phyloP scores from a whole-genome alignment of 2,329 filamentous ascomycete species.

The Geosmithia flava region DNA sequence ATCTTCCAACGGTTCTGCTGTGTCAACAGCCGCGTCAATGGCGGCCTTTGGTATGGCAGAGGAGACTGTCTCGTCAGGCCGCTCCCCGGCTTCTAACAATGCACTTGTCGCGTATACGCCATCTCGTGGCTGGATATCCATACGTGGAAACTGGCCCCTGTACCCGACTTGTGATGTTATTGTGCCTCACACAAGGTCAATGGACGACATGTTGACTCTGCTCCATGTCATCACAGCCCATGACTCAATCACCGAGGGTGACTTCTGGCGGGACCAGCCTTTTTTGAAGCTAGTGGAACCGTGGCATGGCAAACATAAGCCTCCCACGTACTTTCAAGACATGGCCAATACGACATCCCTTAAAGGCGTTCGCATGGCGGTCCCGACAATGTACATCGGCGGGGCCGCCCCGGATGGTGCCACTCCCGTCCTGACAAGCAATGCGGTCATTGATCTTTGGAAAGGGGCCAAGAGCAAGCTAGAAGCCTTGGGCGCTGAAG shows the following conservation, averaged over 20 bases:
- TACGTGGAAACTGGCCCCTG: conserved; percentile 40
- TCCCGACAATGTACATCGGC: conserved; percentile 38
- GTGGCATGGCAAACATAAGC: conserved; percentile 7
- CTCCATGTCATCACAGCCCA: conserved; percentile 31
- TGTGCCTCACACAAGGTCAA: conserved; percentile 36
- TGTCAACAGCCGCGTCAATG: conserved; percentile 34
- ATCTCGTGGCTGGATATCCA: conserved; percentile 36
- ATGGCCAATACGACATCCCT: conserved; percentile 19
- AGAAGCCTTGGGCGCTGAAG: conserved; percentile 24
- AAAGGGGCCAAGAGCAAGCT: conserved; percentile 19
- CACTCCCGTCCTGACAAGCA: conserved; percentile 6
- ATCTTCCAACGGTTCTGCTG: conserved; percentile 43
- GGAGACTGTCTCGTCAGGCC: conserved; percentile 43
- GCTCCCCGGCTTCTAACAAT: conserved; percentile 45
- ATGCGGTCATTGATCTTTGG: conserved; percentile 13
- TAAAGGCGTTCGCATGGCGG: conserved; percentile 29
- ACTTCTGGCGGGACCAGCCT: conserved; percentile 42
- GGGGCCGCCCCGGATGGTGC: conserved; percentile 11
- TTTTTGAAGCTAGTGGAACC: conserved; percentile 25
- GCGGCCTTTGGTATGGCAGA: conserved; percentile 39
- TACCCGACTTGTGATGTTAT: conserved; percentile 44
- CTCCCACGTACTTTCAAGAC: conserved; percentile 16
- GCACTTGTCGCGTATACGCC: conserved; percentile 42
- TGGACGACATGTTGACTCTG: conserved; percentile 35
- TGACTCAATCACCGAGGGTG: conserved; percentile 26